Conservation (phyloP, 352 stramenopile genomes). For the Globisporangium alternatum region DNA sequence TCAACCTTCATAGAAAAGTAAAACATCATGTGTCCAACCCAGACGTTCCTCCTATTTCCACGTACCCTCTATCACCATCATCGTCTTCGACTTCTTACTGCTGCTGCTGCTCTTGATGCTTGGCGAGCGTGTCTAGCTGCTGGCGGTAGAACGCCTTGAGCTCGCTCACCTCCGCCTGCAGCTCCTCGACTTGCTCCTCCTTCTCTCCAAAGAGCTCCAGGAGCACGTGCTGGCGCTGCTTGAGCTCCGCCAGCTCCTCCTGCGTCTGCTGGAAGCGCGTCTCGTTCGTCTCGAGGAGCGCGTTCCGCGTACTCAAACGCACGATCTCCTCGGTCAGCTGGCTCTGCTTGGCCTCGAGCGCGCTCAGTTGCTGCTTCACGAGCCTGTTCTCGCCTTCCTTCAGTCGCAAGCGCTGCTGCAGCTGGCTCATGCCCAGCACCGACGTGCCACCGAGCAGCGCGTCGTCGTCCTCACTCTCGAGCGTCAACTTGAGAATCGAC, state of each 20-base stretch:
- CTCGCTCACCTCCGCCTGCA: conserved; percentile 71
- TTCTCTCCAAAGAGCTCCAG: conserved; percentile 85
- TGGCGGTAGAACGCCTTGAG: conserved; percentile 81
- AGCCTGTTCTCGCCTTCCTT: conserved; percentile 73
- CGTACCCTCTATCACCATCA: conserved; percentile 11
- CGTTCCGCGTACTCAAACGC: conserved; percentile 67
- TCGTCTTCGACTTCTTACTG: conserved; percentile 21
- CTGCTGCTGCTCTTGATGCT: conserved; percentile 39
- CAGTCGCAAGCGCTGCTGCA: conserved; percentile 71
- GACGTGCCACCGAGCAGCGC: conserved; percentile 37
- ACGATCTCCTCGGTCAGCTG: conserved; percentile 73
- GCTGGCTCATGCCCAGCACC: conserved; percentile 66
- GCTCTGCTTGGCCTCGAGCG: conserved; percentile 64
- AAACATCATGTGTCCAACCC: neutral
- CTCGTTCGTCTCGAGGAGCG: conserved; percentile 61
- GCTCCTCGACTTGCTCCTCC: conserved; percentile 82
- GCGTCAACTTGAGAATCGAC: conserved; percentile 56
- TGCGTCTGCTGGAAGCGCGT: conserved; percentile 45
- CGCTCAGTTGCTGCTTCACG: conserved; percentile 65
- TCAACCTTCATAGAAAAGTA: neutral
- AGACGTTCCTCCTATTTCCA: neutral
- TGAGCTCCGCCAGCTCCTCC: conserved; percentile 47
- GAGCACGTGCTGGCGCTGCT: conserved; percentile 77
- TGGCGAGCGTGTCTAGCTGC: conserved; percentile 65
- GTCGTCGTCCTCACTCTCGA: conserved; percentile 37